Base-by-base conservation (phyloP, 2,329 filamentous ascomycete species). In the Colletotrichum salicis region DNA sequence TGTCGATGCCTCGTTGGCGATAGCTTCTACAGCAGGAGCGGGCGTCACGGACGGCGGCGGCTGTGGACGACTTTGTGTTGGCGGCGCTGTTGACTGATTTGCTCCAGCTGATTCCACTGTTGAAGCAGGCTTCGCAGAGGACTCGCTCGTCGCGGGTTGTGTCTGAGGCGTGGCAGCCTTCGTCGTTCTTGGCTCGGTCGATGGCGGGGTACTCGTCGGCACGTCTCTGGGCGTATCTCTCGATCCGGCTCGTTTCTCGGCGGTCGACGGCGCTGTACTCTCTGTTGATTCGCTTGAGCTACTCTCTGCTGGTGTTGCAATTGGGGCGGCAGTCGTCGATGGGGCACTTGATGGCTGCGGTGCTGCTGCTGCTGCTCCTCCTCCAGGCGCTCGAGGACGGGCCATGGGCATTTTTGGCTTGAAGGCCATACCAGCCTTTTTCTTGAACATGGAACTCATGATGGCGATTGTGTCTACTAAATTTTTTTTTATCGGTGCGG, bases 361-460 rank as follows among this genome's bases (percentile, higher is more conserved):
- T 69, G 81, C 78, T 69, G 79, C 35, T 69, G 81, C 78, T 69
- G 79, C 35, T 41, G 37, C 37, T 41, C 37, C 77, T 70, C 83
- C 79, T 67, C 84, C 82, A 74, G 85, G 84, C 73, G 80, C 78
- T 68, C 86, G 83, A 70, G 87, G 85, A 77, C 91, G 88, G 74
- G 86, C 84, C 41, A 82, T 80, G 37, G 88, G 89, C 74, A 89
- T 88, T 83, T 93, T 94, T 56, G 92, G 92, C 79, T 93, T 93
- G 83, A 94, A 94, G 83, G 86, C 86, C 70, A 86, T 83, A 76
- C 86, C 86, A 77, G 85, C 86, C 76, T 86, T 85, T 82, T 93
- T 93, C 83, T 93, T 93, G 81, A 92, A 87, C 83, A 92, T 92
- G 72, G 86, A 88, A 82, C 88, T 90, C 85, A 93, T 92, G 76